Evolutionary conservation across 805 yeast genomes (phyloP), one percentile per base, ranked within the genome.

Genomic region (Yamadazyma sp.): DNA sequence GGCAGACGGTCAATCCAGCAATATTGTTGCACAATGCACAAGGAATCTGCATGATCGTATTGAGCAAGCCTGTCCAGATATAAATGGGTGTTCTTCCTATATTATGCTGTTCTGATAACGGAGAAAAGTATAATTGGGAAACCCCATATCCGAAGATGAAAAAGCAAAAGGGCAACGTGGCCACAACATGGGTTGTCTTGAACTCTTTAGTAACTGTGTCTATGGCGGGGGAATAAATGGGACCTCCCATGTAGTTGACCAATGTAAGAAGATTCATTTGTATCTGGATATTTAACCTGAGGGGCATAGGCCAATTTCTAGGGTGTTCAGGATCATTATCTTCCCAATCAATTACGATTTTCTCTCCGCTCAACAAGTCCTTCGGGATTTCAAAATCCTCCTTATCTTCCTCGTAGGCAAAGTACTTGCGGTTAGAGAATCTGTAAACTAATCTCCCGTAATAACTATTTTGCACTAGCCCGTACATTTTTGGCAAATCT

Each of bases 71-170:
- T 2, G 82, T 64, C 14, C 57, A 33, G 22, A 70, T 59, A 44
- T 77, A 79, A 27, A 76, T 66, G 20, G 67, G 59, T 38, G 73
- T 74, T 44, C 84, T 66, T 10, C 84, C 84, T 32, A 75, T 53
- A 3, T 55, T 52, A 2, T 78, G 73, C 32, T 74, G 65, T 52
- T 80, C 85, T 10, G 80, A 71, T 43, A 80, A 46, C 3, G 85
- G 84, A 0, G 82, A 72, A 37, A 77, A 73, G 2, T 77, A 44
- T 62, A 79, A 61, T 2, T 83, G 83, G 1, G 83, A 83, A 13
- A 77, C 34, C 36, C 80, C 84, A 49, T 80, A 78, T 7, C 84
- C 85, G 19, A 78, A 47, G 6, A 79, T 79, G 45, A 73, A 80
- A 25, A 77, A 44, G 0, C 81, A 59, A 47, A 80, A 61, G 3